These are phyloP conservation scores for Mycena vitilis DNA, from an alignment of 768 basidiomycete genomes.

Conservation along the genomic window DNA sequence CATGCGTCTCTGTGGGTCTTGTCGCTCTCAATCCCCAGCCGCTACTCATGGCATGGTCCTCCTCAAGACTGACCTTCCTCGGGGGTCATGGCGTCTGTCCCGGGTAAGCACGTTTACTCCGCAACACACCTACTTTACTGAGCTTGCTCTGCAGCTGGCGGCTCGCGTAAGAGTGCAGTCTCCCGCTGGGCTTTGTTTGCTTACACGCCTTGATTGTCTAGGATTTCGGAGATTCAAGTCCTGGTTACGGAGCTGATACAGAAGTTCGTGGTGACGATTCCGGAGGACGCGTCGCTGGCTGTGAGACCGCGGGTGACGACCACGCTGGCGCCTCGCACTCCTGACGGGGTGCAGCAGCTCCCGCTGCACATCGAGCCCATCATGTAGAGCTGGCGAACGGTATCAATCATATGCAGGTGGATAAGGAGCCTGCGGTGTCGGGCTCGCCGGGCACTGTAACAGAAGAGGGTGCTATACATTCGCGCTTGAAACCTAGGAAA, in stretches of 20 bases:
- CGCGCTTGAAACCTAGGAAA: no score
- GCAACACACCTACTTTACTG: not conserved
- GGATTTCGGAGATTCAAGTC: slow-evolving; percentile 33
- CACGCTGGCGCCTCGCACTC: slow-evolving; percentile 8
- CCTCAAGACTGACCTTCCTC: slow-evolving; percentile 8
- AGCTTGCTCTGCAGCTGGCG: slow-evolving; percentile 24
- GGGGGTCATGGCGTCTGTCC: slow-evolving; percentile 11
- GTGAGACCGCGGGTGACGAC: slow-evolving; percentile 1
- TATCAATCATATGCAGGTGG: no score
- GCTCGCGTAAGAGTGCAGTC: slow-evolving; percentile 25
- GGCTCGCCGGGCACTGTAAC: no score
- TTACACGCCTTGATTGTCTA: not conserved
- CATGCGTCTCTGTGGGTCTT: slow-evolving; percentile 14
- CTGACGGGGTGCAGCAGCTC: slow-evolving; percentile 8
- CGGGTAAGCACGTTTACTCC: not conserved
- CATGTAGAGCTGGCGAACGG: not conserved
- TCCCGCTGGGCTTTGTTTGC: not conserved
- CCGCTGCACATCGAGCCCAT: slow-evolving; percentile 14
- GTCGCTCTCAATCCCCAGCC: not conserved
- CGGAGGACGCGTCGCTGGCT: slow-evolving; percentile 7
- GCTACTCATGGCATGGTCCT: not conserved
- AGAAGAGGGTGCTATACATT: no score
- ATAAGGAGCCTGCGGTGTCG: no score
- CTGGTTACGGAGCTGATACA: slow-evolving; percentile 30
- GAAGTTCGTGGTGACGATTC: slow-evolving; percentile 27